Conservation (phyloP, 768 basidiomycete genomes). For the Lactarius sp. region DNA sequence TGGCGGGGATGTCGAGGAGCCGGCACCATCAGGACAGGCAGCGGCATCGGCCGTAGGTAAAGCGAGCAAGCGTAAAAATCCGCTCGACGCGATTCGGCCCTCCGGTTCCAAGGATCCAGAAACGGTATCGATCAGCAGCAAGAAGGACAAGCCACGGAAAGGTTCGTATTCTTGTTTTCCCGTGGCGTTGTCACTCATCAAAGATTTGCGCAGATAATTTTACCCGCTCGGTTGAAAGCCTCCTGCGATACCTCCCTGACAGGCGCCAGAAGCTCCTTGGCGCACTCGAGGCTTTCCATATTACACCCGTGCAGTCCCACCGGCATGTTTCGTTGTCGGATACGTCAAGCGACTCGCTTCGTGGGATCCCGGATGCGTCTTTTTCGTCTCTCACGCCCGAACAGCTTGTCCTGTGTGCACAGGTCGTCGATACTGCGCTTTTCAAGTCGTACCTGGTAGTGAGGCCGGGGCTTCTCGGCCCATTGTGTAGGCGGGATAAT, state of each 20-base stretch:
- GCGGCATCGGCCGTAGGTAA: constrained; percentile 36
- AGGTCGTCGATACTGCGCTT: constrained; percentile 91
- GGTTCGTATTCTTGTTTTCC: constrained; percentile 29
- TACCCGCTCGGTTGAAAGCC: constrained; percentile 75
- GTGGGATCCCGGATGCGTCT: constrained; percentile 71
- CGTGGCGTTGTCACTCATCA: background rate
- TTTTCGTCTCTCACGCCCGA: constrained; percentile 70
- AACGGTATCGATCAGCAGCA: constrained; percentile 43
- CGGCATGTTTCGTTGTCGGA: constrained; percentile 66
- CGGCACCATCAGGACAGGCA: constrained; percentile 2
- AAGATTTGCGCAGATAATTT: constrained; percentile 44
- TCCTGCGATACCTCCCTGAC: constrained; percentile 85
- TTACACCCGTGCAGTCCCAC: constrained; percentile 66
- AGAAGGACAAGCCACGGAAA: constrained; percentile 12
- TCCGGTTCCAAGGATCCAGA: constrained; percentile 56
- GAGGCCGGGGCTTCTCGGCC: constrained; percentile 73
- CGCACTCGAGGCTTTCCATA: constrained; percentile 64
- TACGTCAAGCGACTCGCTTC: constrained; percentile 67
- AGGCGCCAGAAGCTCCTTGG: constrained; percentile 81
- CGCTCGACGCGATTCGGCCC: constrained; percentile 49
- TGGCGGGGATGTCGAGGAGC: constrained; percentile 13
- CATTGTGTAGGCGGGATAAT: constrained; percentile 85
- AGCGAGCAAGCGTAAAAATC: constrained; percentile 48
- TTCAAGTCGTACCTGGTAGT: constrained; percentile 89
- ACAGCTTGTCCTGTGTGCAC: constrained; percentile 82